Conservation (phyloP, 202 grass and related monocot species). For the Digitaria exilis region DNA sequence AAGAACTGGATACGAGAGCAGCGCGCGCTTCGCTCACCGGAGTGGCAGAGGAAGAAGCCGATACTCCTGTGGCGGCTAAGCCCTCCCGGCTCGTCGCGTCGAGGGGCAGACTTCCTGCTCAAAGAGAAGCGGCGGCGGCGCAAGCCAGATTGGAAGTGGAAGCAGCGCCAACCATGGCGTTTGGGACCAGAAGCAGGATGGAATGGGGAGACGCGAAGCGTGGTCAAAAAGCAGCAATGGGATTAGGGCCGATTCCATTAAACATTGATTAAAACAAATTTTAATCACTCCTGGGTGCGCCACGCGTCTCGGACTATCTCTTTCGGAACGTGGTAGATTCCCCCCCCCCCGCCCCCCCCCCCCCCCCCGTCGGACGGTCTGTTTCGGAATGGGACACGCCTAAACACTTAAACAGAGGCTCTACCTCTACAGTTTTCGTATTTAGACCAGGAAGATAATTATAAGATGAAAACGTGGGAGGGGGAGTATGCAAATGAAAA, state of each 20-base stretch:
- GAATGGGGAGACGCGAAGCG: not conserved
- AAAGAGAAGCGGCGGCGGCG: not conserved
- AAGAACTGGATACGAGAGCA: not conserved
- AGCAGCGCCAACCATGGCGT: not conserved
- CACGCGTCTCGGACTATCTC: too few relatives aligned
- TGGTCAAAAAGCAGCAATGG: not conserved
- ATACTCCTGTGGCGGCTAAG: not conserved
- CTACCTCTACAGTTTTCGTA: too few relatives aligned
- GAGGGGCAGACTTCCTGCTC: not conserved
- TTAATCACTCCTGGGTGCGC: not conserved
- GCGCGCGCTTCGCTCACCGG: not conserved
- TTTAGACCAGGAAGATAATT: too few relatives aligned
- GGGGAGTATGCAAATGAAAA: too few relatives aligned
- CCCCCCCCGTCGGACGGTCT: too few relatives aligned
- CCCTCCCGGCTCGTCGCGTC: not conserved
- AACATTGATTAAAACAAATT: not conserved
- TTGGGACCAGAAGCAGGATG: not conserved
- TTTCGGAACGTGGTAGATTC: too few relatives aligned
- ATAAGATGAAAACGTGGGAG: too few relatives aligned
- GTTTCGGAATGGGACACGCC: too few relatives aligned
- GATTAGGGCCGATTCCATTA: not conserved
- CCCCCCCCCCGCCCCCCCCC: too few relatives aligned
- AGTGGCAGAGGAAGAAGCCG: not conserved
- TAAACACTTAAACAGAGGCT: too few relatives aligned
- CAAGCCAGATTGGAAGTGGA: not conserved